phyloP scores from a whole-genome alignment of 257 asterid genomes.

The Capsicum chinense region DNA sequence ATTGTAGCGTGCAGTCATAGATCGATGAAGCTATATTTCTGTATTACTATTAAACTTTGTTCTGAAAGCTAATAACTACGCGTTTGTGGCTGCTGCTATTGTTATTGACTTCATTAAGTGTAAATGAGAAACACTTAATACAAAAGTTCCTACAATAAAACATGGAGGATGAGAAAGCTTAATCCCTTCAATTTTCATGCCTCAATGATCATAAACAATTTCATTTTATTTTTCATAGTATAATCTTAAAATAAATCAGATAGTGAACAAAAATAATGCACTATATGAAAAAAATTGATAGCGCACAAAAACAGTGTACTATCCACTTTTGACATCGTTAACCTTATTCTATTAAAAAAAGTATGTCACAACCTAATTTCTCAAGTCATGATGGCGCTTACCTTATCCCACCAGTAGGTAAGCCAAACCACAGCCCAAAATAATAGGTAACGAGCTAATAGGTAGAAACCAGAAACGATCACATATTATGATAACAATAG shows the following conservation, averaged over 20 bases:
- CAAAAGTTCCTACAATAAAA: neutral
- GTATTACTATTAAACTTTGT: neutral
- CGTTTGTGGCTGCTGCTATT: neutral
- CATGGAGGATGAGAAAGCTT: neutral
- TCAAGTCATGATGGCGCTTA: too few species aligned
- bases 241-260: neutral
- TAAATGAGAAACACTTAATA: neutral
- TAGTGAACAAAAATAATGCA: too few species aligned
- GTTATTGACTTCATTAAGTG: neutral
- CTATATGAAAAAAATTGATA: too few species aligned
- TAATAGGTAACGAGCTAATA: too few species aligned
- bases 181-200: neutral
- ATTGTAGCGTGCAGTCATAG: neutral
- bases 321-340: too few species aligned
- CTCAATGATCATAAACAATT: neutral
- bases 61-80: conserved; percentile 2
- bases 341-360: too few species aligned
- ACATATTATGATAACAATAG: too few species aligned
- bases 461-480: too few species aligned
- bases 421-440: too few species aligned
- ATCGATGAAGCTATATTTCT: neutral
- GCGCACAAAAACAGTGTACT: too few species aligned
- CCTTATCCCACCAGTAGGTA: too few species aligned
- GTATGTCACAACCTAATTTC: too few species aligned
- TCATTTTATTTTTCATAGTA: neutral